Evolutionary conservation across 345 rosid genomes (phyloP).

Genomic region (Theobroma cacao): DNA sequence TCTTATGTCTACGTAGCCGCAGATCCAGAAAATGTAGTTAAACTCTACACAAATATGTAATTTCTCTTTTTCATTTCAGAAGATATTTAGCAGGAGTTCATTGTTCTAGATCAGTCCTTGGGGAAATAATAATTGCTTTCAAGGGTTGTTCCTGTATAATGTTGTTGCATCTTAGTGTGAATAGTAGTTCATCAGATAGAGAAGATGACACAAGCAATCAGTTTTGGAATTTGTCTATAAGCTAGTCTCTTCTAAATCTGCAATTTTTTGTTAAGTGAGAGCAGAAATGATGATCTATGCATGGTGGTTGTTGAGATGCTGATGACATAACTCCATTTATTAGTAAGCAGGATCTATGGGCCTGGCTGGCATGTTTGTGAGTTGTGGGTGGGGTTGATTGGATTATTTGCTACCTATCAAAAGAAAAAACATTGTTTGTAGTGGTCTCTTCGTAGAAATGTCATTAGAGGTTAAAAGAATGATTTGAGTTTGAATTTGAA

Average conservation of each 20-base stretch:
- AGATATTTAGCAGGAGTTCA: neutral
- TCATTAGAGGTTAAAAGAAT: neutral
- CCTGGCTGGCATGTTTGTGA: neutral
- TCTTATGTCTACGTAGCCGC: neutral
- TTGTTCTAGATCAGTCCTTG: neutral
- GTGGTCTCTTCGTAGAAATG: neutral
- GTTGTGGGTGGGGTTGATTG: neutral
- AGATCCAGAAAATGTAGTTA: neutral
- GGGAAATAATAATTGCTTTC: neutral
- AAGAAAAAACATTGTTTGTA: too few relatives aligned
- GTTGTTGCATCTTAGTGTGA: neutral
- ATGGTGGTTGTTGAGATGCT: neutral
- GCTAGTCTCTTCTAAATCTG: neutral
- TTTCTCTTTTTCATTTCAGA: neutral
- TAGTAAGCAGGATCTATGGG: neutral
- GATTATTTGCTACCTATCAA: neutral
- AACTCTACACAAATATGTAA: neutral
- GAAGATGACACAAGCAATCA: neutral
- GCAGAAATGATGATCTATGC: neutral
- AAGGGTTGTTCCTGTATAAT: neutral
- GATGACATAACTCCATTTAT: neutral
- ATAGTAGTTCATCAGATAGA: neutral
- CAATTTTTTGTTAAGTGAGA: neutral
- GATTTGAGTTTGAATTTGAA: neutral
- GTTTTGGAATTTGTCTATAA: neutral